Base-by-base conservation (phyloP, 805 yeast genomes). In the Yamadazyma takamatsuzukensis region DNA sequence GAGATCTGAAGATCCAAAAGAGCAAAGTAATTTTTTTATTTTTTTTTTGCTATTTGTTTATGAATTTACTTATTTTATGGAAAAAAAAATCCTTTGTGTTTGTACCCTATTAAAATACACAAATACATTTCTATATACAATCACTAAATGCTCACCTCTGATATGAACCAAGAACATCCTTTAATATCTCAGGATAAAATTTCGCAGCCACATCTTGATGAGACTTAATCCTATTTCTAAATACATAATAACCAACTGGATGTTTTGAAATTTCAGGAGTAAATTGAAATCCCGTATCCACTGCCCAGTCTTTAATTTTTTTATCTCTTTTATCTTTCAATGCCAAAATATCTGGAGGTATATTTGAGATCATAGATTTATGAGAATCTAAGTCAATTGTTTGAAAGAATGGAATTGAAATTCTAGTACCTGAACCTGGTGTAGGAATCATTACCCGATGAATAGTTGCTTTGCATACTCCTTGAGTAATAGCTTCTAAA, bases 391-490 rank as follows among this genome's bases (percentile, higher is more conserved):
- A 47, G 44, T 70, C 62, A 35, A 71, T 67, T 6, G 73, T 69
- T 45, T 65, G 73, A 51, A 70, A 71, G 43, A 68, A 68, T 2
- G 77, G 72, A 15, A 71, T 54, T 7, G 74, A 68, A 8, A 70
- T 52, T 34, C 77, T 44, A 7, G 70, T 64, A 3, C 71, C 67
- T 5, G 53, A 26, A 7, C 54, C 57, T 4, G 60, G 52, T 27
- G 54, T 40, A 1, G 78, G 80, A 14, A 66, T 61, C 31, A 61
- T 43, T 6, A 76, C 81, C 27, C 72, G 55, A 47, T 77, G 83
- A 12, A 76, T 71, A 0, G 83, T 74, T 14, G 82, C 80, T 32
- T 70, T 70, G 44, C 80, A 75, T 4, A 72, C 70, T 0, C 81
- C 82, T 23, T 66, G 66, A 5, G 80, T 72, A 24, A 77, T 54